A percentile compares a stretch with the other conserved stretches of the same genome.
These are phyloP conservation scores for Beauveria brongniartii DNA, from an alignment of 2,329 filamentous ascomycete species.

Conservation along the genomic window DNA sequence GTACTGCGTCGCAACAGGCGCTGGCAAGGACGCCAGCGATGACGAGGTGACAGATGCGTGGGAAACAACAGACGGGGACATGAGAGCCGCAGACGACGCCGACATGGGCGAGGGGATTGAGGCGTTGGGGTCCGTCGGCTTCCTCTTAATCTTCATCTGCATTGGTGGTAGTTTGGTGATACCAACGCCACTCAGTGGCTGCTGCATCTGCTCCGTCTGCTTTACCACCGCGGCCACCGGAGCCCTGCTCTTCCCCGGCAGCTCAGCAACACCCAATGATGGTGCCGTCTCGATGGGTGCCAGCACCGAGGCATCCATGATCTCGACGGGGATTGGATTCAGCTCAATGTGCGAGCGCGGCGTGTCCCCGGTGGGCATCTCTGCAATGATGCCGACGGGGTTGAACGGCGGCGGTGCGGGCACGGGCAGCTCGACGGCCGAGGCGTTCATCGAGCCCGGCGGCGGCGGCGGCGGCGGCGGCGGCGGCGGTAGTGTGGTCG, in stretches of 20 bases:
- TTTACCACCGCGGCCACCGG: conserved; percentile 7
- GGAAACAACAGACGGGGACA: not conserved
- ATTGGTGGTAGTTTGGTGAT: no score
- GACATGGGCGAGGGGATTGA: not conserved
- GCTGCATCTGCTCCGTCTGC: not conserved
- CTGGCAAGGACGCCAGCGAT: not conserved
- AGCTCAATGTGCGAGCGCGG: conserved; percentile 31
- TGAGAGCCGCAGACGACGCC: not conserved
- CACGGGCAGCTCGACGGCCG: conserved; percentile 12
- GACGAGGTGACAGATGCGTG: not conserved
- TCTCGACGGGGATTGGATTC: conserved; percentile 37
- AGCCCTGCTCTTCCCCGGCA: conserved; percentile 27
- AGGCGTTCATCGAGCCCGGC: not conserved
- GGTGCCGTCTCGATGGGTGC: conserved; percentile 24
- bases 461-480: not conserved
- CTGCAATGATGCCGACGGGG: conserved; percentile 37
- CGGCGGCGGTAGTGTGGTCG: not conserved
- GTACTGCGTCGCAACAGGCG: not conserved
- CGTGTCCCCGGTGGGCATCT: conserved; percentile 39
- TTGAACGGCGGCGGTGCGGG: conserved; percentile 20
- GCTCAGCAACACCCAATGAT: conserved; percentile 27
- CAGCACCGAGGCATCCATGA: conserved; percentile 30
- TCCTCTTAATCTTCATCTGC: conserved; percentile 6
- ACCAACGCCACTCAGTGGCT: conserved; percentile 17
- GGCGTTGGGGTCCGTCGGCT: not conserved